Conservation (phyloP, 2,329 filamentous ascomycete species). For the Aspergillus luchuensis region DNA sequence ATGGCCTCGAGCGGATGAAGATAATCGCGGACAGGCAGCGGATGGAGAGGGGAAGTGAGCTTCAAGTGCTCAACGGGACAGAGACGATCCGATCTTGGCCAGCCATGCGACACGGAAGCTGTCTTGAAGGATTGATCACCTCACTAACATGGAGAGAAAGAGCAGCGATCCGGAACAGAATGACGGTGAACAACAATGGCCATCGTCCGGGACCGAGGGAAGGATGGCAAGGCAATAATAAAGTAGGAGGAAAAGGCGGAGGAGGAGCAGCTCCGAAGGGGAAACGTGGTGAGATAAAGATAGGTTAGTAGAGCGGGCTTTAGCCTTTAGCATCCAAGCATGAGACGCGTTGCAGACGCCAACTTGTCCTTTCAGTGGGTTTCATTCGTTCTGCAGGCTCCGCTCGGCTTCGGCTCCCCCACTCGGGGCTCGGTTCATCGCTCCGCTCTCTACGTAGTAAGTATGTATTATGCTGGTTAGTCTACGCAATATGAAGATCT, state of each 20-base stretch:
- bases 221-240: not conserved
- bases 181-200: conserved; percentile 8
- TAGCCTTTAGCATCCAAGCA: not conserved
- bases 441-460: not conserved
- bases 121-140: conserved; percentile 1
- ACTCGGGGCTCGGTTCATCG: not conserved
- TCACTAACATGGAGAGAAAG: conserved; percentile 13
- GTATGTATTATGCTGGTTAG: too few species aligned
- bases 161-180: conserved; percentile 1
- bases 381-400: not conserved
- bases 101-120: conserved; percentile 28
- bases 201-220: conserved; percentile 14
- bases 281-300: not conserved
- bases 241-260: not conserved
- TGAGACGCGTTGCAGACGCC: conserved; percentile 19
- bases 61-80: conserved; percentile 22
- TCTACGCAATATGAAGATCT: too few species aligned
- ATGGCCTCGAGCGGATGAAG: not conserved
- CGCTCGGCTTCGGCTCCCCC: not conserved
- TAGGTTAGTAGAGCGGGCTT: too few species aligned
- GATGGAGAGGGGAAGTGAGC: conserved; percentile 15
- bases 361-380: conserved; percentile 25
- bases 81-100: conserved; percentile 25
- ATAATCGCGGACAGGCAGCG: conserved; percentile 7
- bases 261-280: not conserved